Conservation (phyloP, 495 filamentous ascomycete species). For the Penicillium chermesinum region DNA sequence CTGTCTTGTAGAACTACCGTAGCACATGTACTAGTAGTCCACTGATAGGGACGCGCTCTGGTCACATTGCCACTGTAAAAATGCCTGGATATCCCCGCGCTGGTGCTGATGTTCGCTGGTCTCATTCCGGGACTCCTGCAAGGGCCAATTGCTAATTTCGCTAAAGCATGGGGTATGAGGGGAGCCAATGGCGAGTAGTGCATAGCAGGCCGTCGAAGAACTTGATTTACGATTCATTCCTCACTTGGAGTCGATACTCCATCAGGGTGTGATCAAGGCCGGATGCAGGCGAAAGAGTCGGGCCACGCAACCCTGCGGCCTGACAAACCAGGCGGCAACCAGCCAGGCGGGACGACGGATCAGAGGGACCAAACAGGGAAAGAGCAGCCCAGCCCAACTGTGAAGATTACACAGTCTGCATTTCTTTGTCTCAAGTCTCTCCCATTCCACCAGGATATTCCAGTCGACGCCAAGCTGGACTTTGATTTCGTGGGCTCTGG, state of each 20-base stretch:
- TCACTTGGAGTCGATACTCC: background rate
- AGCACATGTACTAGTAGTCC: conserved; percentile 3
- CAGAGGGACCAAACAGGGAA: background rate
- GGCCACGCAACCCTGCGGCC: background rate
- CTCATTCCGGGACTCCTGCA: background rate
- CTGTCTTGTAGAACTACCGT: conserved; percentile 10
- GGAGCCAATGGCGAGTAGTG: no score
- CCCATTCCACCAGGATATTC: background rate
- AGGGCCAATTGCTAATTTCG: background rate
- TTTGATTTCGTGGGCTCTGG: background rate
- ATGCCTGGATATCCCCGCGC: background rate
- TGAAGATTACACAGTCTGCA: background rate
- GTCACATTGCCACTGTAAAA: background rate
- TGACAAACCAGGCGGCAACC: background rate
- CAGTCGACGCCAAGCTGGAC: background rate
- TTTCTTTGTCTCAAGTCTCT: background rate
- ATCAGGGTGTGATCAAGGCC: background rate
- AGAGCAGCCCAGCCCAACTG: background rate
- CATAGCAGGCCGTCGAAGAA: background rate
- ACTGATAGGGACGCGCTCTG: background rate
- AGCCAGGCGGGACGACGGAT: background rate
- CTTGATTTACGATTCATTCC: conserved; percentile 1
- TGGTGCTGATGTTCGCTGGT: background rate
- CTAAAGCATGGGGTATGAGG: background rate
- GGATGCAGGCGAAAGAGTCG: background rate